Evolutionary conservation across 768 basidiomycete species (phyloP), one percentile per base, ranked within the genome.

Genomic region (Lactifluus piperatus): DNA sequence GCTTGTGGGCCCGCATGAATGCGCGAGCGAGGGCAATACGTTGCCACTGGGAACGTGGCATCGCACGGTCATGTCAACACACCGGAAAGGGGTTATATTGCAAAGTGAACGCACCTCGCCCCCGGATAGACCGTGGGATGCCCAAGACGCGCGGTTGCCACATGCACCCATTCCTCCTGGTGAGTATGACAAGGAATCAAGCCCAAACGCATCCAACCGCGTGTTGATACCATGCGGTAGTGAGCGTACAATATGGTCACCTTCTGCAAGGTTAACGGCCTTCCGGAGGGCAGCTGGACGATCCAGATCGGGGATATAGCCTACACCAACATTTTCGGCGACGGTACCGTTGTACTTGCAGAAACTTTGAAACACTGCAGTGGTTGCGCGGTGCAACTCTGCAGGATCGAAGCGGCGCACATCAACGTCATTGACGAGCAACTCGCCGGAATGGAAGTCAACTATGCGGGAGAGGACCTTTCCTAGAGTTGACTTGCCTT

Each of bases 361-460:
- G 70, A 92, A 93, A 44, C 84, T 84, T 70, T 94, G 92, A 71
- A 94, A 89, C 20, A 93, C 86, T 20, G 84, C 84, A n/a, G 87
- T 84, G 14, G 83, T 73, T 66, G 85, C 88, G 39, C 74, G 74
- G 70, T 94, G 92, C 59, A 88, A 83, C 47, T 91, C 88, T 8
- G 70, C 71, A 20, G 91, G 86, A 56, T 79, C 74, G 68, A 83
- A 81, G 32, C 76, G 75, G 43, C 86, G 80, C 53, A 88, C 76
- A 69, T 89, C 85, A 44, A 79, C 71, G 58, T 76, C 85, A 67
- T 94, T 93, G 68, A 93, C 76, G 52, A 77, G 71, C 51, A 93
- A 72, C 30, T 80, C 72, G 14, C 91, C 91, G 54, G 76, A 69
- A 68, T 88, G 82, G 69, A 86, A 90, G 68, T 89, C 89, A 56